phyloP scores from a whole-genome alignment of 805 yeast species.

The Phaffomyces antillensis region DNA sequence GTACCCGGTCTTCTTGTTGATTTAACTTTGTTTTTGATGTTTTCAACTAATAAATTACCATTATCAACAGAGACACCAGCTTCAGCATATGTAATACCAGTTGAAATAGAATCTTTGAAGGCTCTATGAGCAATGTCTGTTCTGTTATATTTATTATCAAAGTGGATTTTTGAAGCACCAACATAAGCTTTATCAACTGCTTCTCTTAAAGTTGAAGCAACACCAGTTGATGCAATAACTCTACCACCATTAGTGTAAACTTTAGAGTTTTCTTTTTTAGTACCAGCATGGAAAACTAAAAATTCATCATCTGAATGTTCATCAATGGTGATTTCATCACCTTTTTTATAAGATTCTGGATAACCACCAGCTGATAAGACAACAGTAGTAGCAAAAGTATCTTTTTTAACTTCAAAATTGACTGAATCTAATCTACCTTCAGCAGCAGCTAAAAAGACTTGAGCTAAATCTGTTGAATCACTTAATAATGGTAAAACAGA shows the following conservation, averaged over 20 bases:
- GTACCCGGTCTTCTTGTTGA: slow-evolving; percentile 95
- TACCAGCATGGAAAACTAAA: slow-evolving; percentile 93
- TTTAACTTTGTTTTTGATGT: slow-evolving; percentile 83
- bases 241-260: slow-evolving; percentile 91
- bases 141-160: slow-evolving; percentile 75
- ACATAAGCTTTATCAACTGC: slow-evolving; percentile 83
- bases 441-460: slow-evolving; percentile 87
- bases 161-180: slow-evolving; percentile 73
- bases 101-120: slow-evolving; percentile 47
- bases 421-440: slow-evolving; percentile 91
- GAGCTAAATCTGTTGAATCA: slow-evolving; percentile 84
- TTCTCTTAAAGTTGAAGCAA: slow-evolving; percentile 62
- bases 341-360: slow-evolving; percentile 82
- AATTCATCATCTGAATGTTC: slow-evolving; percentile 38
- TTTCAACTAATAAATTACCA: slow-evolving; percentile 85
- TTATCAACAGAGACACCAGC: slow-evolving; percentile 98
- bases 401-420: slow-evolving; percentile 42
- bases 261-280: slow-evolving; percentile 49
- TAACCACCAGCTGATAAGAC: slow-evolving; percentile 97
- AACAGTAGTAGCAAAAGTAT: slow-evolving; percentile 79
- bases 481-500: slow-evolving; percentile 84
- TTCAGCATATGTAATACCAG: slow-evolving; percentile 76
- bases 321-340: slow-evolving; percentile 69
- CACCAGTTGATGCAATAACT: slow-evolving; percentile 91
- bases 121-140: slow-evolving; percentile 96